Base-by-base conservation (phyloP, 495 filamentous ascomycete species). In the Pseudevernia furfuracea region DNA sequence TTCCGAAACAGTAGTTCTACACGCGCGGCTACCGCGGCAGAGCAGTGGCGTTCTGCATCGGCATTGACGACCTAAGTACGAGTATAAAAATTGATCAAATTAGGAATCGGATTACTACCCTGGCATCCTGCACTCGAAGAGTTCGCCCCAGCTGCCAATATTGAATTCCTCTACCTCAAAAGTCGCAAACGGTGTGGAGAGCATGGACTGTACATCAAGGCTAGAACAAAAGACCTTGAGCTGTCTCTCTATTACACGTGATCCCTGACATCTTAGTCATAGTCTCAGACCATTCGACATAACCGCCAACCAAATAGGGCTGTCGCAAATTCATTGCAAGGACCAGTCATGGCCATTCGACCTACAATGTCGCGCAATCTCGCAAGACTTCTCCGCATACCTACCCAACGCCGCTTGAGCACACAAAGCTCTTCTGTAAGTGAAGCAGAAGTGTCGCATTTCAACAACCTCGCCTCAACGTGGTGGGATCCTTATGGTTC, bases 401-500 rank as follows among this genome's bases (percentile, higher is more conserved):
- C 12, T 8, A 32, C 28, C 66, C 70, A 66, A 28, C 57, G 41
- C 39, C 39, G 43, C 36, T 43, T 49, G 38, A 59, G 62, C 58
- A 65, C 79, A 69, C 73, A 74, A 48, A 76, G 83, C 64, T 86
- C 86, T 37, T 86, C 89, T 69, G 88, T 97, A 75, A 92, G 92
- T 72, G 83, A 87, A 59, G 80, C 85, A 71, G 94, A 98, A 79
- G 81, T 97, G 64, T 88, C 90, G 48, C 94, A 98, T 78, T 98
- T 98, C 82, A 89, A 90, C 70, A 83, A 85, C 66, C 90, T 98
- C 65, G 94, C 95, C 71, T 89, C 87, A 69, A 86, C 85, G 70
- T 98, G 94, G 94, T 98, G 94, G 94, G 95, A 97, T 76, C 90
- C 94, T 3, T 86, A 95, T 76, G 94, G 94, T 60, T 85, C 91